Base-by-base conservation (phyloP, 1,139 yeast species). In the Blastobotrys apis region DNA sequence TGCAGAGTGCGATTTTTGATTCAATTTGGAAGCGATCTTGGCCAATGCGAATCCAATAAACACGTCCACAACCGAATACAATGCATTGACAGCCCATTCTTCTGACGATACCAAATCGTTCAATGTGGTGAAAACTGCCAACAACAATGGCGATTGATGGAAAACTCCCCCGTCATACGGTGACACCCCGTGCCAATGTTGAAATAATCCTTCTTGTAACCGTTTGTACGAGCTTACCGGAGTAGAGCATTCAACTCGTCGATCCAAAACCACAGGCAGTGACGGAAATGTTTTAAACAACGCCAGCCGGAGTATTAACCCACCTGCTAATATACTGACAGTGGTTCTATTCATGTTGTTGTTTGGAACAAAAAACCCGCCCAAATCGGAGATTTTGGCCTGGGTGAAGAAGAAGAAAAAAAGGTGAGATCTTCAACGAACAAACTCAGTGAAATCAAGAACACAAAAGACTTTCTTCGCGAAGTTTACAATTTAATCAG, bases 161-260 rank as follows among this genome's bases (percentile, higher is more conserved):
- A 84, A 86, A 25, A 86, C 81, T 1, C 95, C 95, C 16, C 95
- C 95, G 48, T 78, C 79, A 57, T 88, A 90, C 4, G 90, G 78
- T 47, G 81, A 74, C 39, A 83, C 71, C 12, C 73, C 73, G 51
- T 80, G 75, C n/a, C 71, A 63, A 46, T 78, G 66, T 50, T 85
- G 75, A 59, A 77, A 88, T 37, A 87, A 71, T 8, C 97, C 96
- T 62, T 92, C 98, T 57, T 77, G 71, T 39, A 94, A 55, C n/a
- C 77, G 66, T 47, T 69, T 73, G 63, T 73, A 83, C 32, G 94
- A 82, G 44, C 81, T 75, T 16, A 83, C 69, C 0, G 94, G 86
- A 0, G 95, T 84, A n/a, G 94, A 76, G 45, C 90, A 72, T 57
- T 88, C 86, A 4, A 84, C 87, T 4, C 78, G 71, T 13, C 71